Percentiles rank a stretch among this genome's conserved stretches.
phyloP scores from a whole-genome alignment of 2,329 filamentous ascomycete species.

The Colletotrichum siamense region DNA sequence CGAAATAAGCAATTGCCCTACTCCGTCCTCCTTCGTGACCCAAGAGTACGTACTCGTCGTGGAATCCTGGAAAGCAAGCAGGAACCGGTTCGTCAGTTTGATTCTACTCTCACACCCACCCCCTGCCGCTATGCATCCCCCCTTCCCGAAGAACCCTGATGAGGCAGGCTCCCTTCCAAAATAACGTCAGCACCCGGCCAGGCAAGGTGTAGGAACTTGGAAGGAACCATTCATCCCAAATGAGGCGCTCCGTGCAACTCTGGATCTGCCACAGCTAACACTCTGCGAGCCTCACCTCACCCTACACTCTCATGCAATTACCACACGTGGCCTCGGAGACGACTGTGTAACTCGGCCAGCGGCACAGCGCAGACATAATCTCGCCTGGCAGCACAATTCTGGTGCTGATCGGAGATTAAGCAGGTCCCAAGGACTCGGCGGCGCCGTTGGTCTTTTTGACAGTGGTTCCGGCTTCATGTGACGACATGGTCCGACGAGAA shows the following conservation, averaged over 20 bases:
- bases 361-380: background rate
- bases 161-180: background rate
- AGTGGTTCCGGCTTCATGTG: constrained; percentile 1
- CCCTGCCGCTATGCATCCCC: background rate
- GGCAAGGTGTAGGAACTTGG: background rate
- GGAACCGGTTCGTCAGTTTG: background rate
- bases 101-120: background rate
- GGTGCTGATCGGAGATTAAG: constrained; percentile 14
- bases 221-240: background rate
- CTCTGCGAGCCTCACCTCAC: background rate
- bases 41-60: background rate
- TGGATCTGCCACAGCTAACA: background rate
- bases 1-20: background rate
- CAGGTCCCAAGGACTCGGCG: background rate
- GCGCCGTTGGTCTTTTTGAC: background rate
- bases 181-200: background rate
- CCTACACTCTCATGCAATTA: background rate
- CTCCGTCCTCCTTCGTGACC: background rate
- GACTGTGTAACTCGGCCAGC: background rate
- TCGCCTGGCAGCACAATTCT: background rate
- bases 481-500: background rate
- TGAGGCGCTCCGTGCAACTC: background rate
- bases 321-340: background rate
- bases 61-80: background rate
- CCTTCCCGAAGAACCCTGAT: background rate